Percentiles rank a stretch among this genome's conserved stretches.
These are phyloP conservation scores for Bruguiera parviflora DNA, from an alignment of 345 rosid species.

Conservation along the genomic window DNA sequence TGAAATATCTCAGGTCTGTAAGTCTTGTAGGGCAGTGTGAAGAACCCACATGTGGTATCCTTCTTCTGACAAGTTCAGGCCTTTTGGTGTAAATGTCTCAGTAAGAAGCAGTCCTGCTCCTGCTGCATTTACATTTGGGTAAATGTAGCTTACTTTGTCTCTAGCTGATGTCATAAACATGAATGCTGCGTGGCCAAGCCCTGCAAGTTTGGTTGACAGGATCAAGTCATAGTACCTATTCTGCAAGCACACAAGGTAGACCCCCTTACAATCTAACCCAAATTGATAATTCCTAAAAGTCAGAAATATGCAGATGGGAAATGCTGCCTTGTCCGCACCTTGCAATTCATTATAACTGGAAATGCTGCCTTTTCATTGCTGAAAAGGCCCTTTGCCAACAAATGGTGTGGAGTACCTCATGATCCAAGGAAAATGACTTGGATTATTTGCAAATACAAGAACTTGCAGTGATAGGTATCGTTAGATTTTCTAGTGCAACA, in stretches of 20 bases:
- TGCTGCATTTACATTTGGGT: conserved; percentile 92
- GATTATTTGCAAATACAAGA: neutral
- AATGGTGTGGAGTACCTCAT: neutral
- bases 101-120: conserved; percentile 87
- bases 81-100: conserved; percentile 64
- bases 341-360: too few relatives aligned
- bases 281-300: conserved; percentile 11
- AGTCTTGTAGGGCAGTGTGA: neutral
- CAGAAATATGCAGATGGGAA: neutral
- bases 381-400: too few relatives aligned
- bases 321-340: neutral
- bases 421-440: neutral
- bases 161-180: conserved; percentile 84
- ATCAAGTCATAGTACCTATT: conserved; percentile 90
- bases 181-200: conserved; percentile 87
- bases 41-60: conserved; percentile 73
- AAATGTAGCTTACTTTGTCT: conserved; percentile 76
- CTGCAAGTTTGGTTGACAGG: conserved; percentile 85
- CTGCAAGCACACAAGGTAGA: conserved; percentile 37
- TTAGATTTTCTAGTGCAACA: neutral
- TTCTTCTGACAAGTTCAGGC: conserved; percentile 62
- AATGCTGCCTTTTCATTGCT: too few relatives aligned
- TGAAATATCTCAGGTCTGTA: neutral
- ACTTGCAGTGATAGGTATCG: neutral
- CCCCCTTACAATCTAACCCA: conserved; percentile 7